Percentiles rank a stretch among this genome's conserved stretches.
Conservation (phyloP, 2,329 filamentous ascomycete genomes). For the Colletotrichum australisinense region DNA sequence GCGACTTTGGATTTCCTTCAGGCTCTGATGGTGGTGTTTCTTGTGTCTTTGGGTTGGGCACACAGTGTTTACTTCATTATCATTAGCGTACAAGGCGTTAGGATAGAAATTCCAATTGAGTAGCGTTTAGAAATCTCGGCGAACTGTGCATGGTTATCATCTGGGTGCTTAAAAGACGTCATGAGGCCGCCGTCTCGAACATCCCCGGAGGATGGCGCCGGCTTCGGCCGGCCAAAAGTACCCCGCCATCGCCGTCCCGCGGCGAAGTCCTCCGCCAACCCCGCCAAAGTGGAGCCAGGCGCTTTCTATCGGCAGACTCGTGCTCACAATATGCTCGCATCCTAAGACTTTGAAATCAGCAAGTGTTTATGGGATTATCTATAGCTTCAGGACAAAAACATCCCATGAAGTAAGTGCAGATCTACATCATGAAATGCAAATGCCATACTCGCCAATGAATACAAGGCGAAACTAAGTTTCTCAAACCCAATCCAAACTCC, state of each 20-base stretch:
- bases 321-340: neutral
- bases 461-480: too few species aligned
- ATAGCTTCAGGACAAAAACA: neutral
- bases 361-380: neutral
- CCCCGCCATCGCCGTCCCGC: slow-evolving; percentile 14
- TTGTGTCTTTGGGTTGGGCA: neutral
- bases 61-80: neutral
- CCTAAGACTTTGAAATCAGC: too few species aligned
- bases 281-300: neutral
- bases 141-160: neutral
- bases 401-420: neutral
- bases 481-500: too few species aligned
- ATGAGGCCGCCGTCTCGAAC: neutral
- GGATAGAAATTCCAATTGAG: too few species aligned
- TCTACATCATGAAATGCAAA: too few species aligned
- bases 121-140: too few species aligned
- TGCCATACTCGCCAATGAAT: too few species aligned
- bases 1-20: neutral
- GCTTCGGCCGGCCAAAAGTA: slow-evolving; percentile 14
- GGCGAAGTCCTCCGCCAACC: neutral
- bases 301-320: slow-evolving; percentile 3
- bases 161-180: neutral
- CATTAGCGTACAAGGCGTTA: neutral
- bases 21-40: neutral
- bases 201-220: neutral